Percentiles rank a stretch among this genome's conserved stretches.
Evolutionary conservation across 805 yeast species (phyloP).

Genomic region (Lipomyces yamadae): DNA sequence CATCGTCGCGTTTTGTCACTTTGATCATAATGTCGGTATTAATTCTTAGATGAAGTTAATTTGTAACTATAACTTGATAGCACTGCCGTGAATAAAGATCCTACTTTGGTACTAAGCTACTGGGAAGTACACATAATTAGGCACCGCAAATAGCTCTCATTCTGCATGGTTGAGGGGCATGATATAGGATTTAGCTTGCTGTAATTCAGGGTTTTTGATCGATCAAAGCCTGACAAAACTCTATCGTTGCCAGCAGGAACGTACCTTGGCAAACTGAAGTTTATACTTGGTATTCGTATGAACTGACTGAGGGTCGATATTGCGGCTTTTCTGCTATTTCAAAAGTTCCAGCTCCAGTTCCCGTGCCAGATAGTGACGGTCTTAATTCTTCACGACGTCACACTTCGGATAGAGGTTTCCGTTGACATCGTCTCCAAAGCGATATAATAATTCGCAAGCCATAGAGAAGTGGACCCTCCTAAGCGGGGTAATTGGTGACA

Average conservation of each 20-base stretch:
- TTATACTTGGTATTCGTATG: neutral
- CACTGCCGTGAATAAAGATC: too few species aligned
- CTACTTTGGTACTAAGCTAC: too few species aligned
- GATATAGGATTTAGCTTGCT: too few species aligned
- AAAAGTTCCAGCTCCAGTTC: neutral
- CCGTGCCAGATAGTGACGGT: neutral
- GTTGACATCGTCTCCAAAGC: neutral
- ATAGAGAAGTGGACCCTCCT: neutral
- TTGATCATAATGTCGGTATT: neutral
- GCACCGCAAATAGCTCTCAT: too few species aligned
- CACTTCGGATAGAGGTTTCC: neutral
- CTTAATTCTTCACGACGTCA: neutral
- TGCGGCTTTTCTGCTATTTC: neutral
- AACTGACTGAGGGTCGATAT: neutral
- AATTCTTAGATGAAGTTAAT: neutral
- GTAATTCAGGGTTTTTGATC: too few species aligned
- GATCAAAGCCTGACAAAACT: neutral
- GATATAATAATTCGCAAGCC: neutral
- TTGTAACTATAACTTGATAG: neutral
- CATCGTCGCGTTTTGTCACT: neutral
- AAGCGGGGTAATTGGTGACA: neutral
- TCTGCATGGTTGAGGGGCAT: too few species aligned
- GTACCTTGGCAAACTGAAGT: neutral
- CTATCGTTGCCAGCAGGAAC: neutral
- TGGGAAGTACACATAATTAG: too few species aligned